Percentiles rank a stretch among this genome's conserved stretches.
These are phyloP conservation scores for Boletus rex-veris DNA, from an alignment of 768 basidiomycete genomes.

Conservation along the genomic window DNA sequence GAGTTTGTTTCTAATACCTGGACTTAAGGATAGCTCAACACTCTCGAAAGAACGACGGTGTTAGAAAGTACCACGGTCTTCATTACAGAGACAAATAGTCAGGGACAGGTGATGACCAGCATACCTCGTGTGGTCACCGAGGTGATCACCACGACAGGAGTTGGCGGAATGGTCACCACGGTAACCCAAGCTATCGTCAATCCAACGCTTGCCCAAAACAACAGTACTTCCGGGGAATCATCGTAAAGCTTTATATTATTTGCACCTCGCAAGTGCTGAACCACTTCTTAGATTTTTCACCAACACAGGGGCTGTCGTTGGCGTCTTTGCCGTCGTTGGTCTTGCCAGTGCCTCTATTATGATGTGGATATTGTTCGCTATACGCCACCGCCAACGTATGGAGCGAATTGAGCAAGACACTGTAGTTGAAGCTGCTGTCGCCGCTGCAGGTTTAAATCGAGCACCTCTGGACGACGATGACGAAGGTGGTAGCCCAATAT, in stretches of 20 bases:
- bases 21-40: slow-evolving; percentile 9
- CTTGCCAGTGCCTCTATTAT: slow-evolving; percentile 67
- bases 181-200: slow-evolving; percentile 66
- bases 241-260: slow-evolving; percentile 40
- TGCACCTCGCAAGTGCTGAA: slow-evolving; percentile 2
- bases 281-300: slow-evolving; percentile 65
- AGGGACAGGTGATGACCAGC: slow-evolving; percentile 45
- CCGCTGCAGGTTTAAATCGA: slow-evolving; percentile 68
- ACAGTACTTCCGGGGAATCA: slow-evolving; percentile 36
- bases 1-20: slow-evolving; percentile 16
- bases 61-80: slow-evolving; percentile 48
- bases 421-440: slow-evolving; percentile 66
- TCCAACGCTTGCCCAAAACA: slow-evolving; percentile 61
- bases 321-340: slow-evolving; percentile 87
- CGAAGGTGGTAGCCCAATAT: slow-evolving; percentile 34
- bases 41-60: slow-evolving; percentile 44
- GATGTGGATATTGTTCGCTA: slow-evolving; percentile 67
- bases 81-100: slow-evolving; percentile 57
- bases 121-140: slow-evolving; percentile 59
- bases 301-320: slow-evolving; percentile 88
- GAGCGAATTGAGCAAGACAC: slow-evolving; percentile 64
- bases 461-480: slow-evolving; percentile 67
- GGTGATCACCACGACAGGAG: slow-evolving; percentile 50
- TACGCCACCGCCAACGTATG: slow-evolving; percentile 62
- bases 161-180: slow-evolving; percentile 51